Evolutionary conservation across 1,284 basidiomycete species (phyloP).

Genomic region (Ceratobasidium sp.): DNA sequence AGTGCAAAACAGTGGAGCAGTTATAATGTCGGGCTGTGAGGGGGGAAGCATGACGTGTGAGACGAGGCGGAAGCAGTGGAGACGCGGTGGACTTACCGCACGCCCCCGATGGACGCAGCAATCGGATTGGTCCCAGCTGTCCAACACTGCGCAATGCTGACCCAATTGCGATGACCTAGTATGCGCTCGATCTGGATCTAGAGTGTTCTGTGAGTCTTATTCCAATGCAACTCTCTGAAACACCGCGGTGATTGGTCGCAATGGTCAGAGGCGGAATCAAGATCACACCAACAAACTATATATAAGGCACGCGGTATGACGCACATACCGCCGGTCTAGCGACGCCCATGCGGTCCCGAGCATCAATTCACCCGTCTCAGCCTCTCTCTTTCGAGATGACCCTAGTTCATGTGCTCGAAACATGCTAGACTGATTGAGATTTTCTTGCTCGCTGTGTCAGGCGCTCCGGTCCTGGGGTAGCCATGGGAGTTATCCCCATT

Average conservation of each 20-base stretch:
- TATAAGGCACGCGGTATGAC: conserved; percentile 19
- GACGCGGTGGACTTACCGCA: conserved; percentile 37
- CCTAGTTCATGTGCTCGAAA: neutral
- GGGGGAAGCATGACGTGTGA: conserved; percentile 29
- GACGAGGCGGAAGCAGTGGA: conserved; percentile 15
- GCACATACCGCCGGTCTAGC: neutral
- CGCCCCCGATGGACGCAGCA: conserved; percentile 21
- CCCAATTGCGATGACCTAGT: conserved; percentile 28
- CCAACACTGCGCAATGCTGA: conserved; percentile 30
- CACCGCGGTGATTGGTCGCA: conserved; percentile 8
- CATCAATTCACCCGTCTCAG: neutral
- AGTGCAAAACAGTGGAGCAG: conserved; percentile 29
- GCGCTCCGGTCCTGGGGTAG: neutral
- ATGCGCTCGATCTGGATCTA: neutral
- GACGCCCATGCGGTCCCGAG: conserved; percentile 26
- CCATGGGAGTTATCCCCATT: neutral
- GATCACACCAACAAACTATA: too few species aligned
- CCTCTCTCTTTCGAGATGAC: neutral
- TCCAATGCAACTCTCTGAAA: conserved; percentile 15
- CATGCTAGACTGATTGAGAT: neutral
- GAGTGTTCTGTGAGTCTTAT: neutral
- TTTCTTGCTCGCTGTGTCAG: neutral
- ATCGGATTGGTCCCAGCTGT: conserved; percentile 41
- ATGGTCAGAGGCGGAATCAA: conserved; percentile 6
- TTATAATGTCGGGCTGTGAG: conserved; percentile 39